Evolutionary conservation across 2,329 filamentous ascomycete species (phyloP).

Genomic region (Cladosporium sp.): DNA sequence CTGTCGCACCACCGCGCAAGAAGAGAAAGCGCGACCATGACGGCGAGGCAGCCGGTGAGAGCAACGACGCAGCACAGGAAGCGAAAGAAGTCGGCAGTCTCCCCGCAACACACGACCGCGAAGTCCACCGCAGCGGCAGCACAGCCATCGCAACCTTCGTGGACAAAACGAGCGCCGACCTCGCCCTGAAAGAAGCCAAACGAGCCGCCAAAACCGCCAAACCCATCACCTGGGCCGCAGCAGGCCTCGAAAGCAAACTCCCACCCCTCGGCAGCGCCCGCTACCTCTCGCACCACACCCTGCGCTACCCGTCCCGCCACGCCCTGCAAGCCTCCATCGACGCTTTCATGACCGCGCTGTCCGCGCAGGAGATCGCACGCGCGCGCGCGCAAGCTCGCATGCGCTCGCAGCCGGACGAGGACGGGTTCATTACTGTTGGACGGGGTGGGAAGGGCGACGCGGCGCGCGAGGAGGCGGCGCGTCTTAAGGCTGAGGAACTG

Average conservation of each 20-base stretch:
- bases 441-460: constrained; percentile 70
- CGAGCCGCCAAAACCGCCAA: constrained; percentile 53
- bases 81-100: constrained; percentile 46
- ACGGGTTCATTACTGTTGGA: constrained; percentile 91
- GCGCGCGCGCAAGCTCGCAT: constrained; percentile 57
- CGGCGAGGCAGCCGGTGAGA: constrained; percentile 29
- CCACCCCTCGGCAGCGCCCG: constrained; percentile 51
- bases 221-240: constrained; percentile 64
- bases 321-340: constrained; percentile 71
- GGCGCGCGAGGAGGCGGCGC: constrained; percentile 66
- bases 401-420: constrained; percentile 80
- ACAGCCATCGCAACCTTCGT: constrained; percentile 79
- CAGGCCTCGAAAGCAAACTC: constrained; percentile 52
- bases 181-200: constrained; percentile 71
- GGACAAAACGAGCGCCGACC: constrained; percentile 71
- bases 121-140: constrained; percentile 66
- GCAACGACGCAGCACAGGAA: constrained; percentile 34
- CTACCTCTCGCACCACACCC: constrained; percentile 60
- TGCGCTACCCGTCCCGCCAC: constrained; percentile 64
- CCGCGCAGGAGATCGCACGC: constrained; percentile 61
- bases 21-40: constrained; percentile 51
- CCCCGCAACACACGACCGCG: constrained; percentile 68
- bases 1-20: constrained; percentile 39
- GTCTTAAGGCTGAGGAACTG: constrained; percentile 58
- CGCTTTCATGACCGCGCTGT: constrained; percentile 78